These are phyloP conservation scores for Erythrophleum fordii DNA, from an alignment of 306 rosid genomes.

Conservation along the genomic window DNA sequence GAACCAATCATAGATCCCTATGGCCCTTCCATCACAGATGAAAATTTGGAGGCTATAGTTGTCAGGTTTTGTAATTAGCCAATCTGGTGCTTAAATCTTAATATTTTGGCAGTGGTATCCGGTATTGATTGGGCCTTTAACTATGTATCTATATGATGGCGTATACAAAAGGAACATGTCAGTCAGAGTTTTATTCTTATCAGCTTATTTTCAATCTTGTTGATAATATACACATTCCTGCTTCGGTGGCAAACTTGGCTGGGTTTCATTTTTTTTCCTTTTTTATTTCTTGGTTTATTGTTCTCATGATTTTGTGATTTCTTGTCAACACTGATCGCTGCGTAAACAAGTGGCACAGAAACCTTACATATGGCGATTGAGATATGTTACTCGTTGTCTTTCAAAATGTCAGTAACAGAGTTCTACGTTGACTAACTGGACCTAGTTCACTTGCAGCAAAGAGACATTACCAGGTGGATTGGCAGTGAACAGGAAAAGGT, in stretches of 20 bases:
- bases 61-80: slow-evolving; percentile 70
- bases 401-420: neutral
- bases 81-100: slow-evolving; percentile 1
- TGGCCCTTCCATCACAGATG: slow-evolving; percentile 90
- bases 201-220: neutral
- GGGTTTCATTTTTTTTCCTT: neutral
- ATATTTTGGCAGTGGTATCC: slow-evolving; percentile 24
- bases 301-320: slow-evolving; percentile 27
- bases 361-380: neutral
- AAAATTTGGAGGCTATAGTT: slow-evolving; percentile 84
- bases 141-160: slow-evolving; percentile 5
- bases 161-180: slow-evolving; percentile 22
- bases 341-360: slow-evolving; percentile 14
- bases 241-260: slow-evolving; percentile 21
- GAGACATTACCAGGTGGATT: slow-evolving; percentile 93
- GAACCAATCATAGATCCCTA: slow-evolving; percentile 88
- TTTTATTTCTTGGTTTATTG: neutral
- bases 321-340: neutral
- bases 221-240: slow-evolving; percentile 18
- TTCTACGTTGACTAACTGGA: slow-evolving; percentile 36
- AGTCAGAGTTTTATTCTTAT: slow-evolving; percentile 4
- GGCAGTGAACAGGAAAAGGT: slow-evolving; percentile 85
- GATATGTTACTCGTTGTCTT: slow-evolving; percentile 19
- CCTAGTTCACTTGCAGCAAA: slow-evolving; percentile 64
- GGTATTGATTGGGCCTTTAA: neutral